phyloP scores from a whole-genome alignment of 352 stramenopile genomes.

The Thalassiosira mediterranea region DNA sequence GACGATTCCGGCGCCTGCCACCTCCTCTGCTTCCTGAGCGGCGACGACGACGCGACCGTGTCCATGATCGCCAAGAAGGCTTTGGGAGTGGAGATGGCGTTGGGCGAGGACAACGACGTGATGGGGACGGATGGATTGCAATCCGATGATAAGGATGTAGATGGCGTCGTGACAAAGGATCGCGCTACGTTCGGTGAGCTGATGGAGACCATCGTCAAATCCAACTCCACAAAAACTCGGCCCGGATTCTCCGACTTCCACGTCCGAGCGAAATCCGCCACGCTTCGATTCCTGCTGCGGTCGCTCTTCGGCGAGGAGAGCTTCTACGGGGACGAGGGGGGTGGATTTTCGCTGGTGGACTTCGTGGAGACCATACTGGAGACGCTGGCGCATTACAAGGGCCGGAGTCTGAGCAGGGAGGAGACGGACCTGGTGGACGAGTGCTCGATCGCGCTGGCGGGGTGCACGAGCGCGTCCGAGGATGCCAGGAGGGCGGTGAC shows the following conservation, averaged over 20 bases:
- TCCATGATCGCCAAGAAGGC: constrained; percentile 64
- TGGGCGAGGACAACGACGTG: constrained; percentile 43
- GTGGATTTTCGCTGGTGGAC: constrained; percentile 24
- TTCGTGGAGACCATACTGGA: constrained; percentile 54
- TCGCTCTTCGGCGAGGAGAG: constrained; percentile 64
- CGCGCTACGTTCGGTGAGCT: constrained; percentile 52
- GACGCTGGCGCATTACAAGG: constrained; percentile 49
- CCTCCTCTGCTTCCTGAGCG: constrained; percentile 75
- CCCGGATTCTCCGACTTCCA: constrained; percentile 66
- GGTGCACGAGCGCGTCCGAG: constrained; percentile 51
- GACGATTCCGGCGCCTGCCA: constrained; percentile 64
- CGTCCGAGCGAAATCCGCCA: constrained; percentile 51
- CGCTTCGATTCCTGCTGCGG: constrained; percentile 65
- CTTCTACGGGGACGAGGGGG: constrained; percentile 66
- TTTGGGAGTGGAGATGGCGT: constrained; percentile 47
- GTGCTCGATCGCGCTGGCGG: constrained; percentile 55
- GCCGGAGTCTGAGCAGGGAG: constrained; percentile 40
- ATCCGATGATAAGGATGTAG: too few relatives aligned
- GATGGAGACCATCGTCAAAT: constrained; percentile 46
- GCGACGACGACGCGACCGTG: constrained; percentile 73
- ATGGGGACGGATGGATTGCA: too few relatives aligned
- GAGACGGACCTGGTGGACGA: constrained; percentile 68
- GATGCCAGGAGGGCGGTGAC: constrained; percentile 52
- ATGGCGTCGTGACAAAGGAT: constrained; percentile 7
- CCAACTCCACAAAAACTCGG: constrained; percentile 14